Conservation (phyloP, 768 basidiomycete genomes). For the Tubosaeta sp. region DNA sequence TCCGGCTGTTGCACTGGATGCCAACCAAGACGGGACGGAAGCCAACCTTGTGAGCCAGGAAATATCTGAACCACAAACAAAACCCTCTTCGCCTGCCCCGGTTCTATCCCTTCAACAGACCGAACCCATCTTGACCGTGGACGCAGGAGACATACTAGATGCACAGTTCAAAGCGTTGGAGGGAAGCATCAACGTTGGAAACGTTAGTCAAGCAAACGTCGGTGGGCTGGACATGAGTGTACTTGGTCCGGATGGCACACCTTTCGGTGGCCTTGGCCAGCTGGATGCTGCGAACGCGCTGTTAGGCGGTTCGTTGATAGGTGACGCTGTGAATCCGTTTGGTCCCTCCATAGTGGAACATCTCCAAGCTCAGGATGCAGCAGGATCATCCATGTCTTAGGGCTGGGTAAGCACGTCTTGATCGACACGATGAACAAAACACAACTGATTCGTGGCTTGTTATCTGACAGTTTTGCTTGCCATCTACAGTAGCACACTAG, state of each 20-base stretch:
- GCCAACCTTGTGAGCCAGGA: constrained; percentile 33
- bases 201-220: constrained; percentile 28
- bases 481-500: no score
- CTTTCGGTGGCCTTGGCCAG: constrained; percentile 56
- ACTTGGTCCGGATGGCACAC: constrained; percentile 62
- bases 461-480: neutral
- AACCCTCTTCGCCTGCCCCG: constrained; percentile 65
- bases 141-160: constrained; percentile 43
- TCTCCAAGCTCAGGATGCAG: constrained; percentile 8
- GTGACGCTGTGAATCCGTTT: constrained; percentile 59
- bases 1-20: constrained; percentile 39
- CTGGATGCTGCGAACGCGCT: constrained; percentile 49
- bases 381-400: constrained; percentile 5
- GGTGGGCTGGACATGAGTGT: constrained; percentile 59
- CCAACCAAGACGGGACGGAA: constrained; percentile 37
- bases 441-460: neutral
- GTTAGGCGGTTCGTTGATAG: constrained; percentile 59
- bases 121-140: constrained; percentile 41
- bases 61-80: constrained; percentile 48
- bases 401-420: constrained; percentile 8
- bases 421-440: neutral
- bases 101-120: constrained; percentile 48
- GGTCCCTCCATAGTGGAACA: constrained; percentile 24
- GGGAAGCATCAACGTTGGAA: constrained; percentile 37
- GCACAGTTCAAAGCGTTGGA: constrained; percentile 56